Conservation (phyloP, 2,329 filamentous ascomycete genomes). For the Colletotrichum tofieldiae region DNA sequence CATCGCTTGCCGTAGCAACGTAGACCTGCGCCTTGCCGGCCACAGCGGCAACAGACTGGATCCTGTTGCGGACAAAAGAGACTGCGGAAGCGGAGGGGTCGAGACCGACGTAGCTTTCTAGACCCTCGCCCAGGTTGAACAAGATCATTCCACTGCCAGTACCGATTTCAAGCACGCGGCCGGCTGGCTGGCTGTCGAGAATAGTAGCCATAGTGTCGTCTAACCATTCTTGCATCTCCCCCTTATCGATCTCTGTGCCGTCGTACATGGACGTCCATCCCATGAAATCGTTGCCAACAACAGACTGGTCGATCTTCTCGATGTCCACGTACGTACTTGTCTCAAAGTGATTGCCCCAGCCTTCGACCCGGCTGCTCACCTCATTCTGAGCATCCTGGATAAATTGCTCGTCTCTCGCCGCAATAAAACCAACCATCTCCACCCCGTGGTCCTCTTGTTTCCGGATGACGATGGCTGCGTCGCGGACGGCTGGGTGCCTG, state of each 20-base stretch:
- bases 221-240: conserved; percentile 53
- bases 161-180: conserved; percentile 50
- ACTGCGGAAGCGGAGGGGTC: conserved; percentile 47
- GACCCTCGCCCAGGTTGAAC: conserved; percentile 46
- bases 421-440: conserved; percentile 40
- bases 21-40: conserved; percentile 41
- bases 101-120: conserved; percentile 49
- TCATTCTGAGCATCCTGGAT: conserved; percentile 12
- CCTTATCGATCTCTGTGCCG: conserved; percentile 46
- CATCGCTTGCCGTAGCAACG: conserved; percentile 45
- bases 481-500: conserved; percentile 35
- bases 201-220: conserved; percentile 49
- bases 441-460: conserved; percentile 26
- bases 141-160: conserved; percentile 52
- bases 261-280: conserved; percentile 54
- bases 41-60: conserved; percentile 36
- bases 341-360: conserved; percentile 45
- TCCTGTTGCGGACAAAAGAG: conserved; percentile 43
- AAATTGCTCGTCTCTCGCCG: conserved; percentile 10
- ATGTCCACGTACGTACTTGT: conserved; percentile 41
- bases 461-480: conserved; percentile 44
- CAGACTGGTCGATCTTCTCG: conserved; percentile 23
- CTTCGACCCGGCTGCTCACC: conserved; percentile 36
- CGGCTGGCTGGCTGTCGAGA: neutral
- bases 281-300: conserved; percentile 48